Base-by-base conservation (phyloP, 345 rosid species). In the Gynandropsis gynandra region DNA sequence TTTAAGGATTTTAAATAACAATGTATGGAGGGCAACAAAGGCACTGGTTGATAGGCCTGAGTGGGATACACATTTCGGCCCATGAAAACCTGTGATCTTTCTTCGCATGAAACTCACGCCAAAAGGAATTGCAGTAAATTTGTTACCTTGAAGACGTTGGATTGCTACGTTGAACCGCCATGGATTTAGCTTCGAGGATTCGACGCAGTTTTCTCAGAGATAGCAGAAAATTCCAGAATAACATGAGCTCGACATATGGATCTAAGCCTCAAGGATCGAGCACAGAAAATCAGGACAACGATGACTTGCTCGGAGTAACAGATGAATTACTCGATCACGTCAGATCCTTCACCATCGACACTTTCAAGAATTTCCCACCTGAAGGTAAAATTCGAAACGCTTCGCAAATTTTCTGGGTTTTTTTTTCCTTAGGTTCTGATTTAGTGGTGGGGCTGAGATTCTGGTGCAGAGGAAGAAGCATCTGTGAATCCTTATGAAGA, bases 281-380 rank as follows among this genome's bases (percentile, higher is more conserved):
- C 20, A 18, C 27, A 8, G 32, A 15, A 14, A 52, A 46, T 41
- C 46, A 63, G 24, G 19, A 24, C 1, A 66, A 66, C 31, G 82
- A 76, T 33, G 79, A 76, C 34, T 41, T 75, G 4, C 46, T 69
- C 8, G 96, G 96, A 58, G 58, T 90, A 52, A 90, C 89, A 16
- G 76, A 70, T 33, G 68, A 79, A 35, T 64, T 90, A 29, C 61
- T 87, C 61, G 76, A 76, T 66, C 70, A 67, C 33, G 68, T 80
- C 55, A 79, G 74, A 71, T 71, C 89, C 9, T 87, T 84, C 64
- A 66, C 92, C 29, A 47, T 74, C 10, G 95, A 87, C 9, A 82
- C 78, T 24, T 90, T 90, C 89, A 80, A 72, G 76, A 76, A 70
- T 56, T 90, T 74, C 72, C 74, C 81, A 43, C 66, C 75, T 9